A percentile compares a stretch with the other conserved stretches of the same genome.
Evolutionary conservation across 1,284 basidiomycete species (phyloP).

Genomic region (Sparassis latifolia): DNA sequence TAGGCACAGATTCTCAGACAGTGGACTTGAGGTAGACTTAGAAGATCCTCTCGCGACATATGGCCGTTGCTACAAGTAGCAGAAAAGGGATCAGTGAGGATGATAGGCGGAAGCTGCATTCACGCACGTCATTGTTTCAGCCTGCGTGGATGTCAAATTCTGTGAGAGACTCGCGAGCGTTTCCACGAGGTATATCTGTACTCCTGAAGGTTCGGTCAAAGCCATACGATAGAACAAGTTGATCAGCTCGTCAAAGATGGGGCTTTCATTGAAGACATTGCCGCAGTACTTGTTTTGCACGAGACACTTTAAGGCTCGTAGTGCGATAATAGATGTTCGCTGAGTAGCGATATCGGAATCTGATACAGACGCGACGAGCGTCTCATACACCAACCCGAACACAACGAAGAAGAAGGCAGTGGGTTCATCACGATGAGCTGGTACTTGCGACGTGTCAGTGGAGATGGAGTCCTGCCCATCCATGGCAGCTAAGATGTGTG

Average conservation of each 20-base stretch:
- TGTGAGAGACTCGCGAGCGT: slow-evolving; percentile 62
- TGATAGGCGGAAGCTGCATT: background rate
- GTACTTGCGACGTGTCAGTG: slow-evolving; percentile 4
- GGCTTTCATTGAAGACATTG: slow-evolving; percentile 69
- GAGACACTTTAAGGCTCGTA: slow-evolving; percentile 76
- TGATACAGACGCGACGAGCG: slow-evolving; percentile 64
- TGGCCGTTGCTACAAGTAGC: slow-evolving; percentile 22
- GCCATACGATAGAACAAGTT: slow-evolving; percentile 86
- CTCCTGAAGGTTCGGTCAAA: slow-evolving; percentile 73
- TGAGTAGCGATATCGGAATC: slow-evolving; percentile 34
- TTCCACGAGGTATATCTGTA: slow-evolving; percentile 75
- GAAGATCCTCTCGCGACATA: slow-evolving; percentile 40
- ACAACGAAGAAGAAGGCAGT: slow-evolving; percentile 82
- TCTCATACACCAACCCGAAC: slow-evolving; percentile 92
- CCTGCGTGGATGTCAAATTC: slow-evolving; percentile 35
- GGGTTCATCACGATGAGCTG: slow-evolving; percentile 57
- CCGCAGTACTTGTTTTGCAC: slow-evolving; percentile 80
- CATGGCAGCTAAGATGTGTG: slow-evolving; percentile 72
- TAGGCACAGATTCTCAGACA: slow-evolving; percentile 81
- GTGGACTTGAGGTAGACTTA: slow-evolving; percentile 43
- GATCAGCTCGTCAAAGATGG: slow-evolving; percentile 87
- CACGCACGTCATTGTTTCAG: slow-evolving; percentile 7
- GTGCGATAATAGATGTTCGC: slow-evolving; percentile 53
- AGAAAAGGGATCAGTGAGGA: background rate
- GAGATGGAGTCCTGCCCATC: slow-evolving; percentile 47